phyloP scores from a whole-genome alignment of 495 filamentous ascomycete genomes.

The Apiosordaria backusii region DNA sequence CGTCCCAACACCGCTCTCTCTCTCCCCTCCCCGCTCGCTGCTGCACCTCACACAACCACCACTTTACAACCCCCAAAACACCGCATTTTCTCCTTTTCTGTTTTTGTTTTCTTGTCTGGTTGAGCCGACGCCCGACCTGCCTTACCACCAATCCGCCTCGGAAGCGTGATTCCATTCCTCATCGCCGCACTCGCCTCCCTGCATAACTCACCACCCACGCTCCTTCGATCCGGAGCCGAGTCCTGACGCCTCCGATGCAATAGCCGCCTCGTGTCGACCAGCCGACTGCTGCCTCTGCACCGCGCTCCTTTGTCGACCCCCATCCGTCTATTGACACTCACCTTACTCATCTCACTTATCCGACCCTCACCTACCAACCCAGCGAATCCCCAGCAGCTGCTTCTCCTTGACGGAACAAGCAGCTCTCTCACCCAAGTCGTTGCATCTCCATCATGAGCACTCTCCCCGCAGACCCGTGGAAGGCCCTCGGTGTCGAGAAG shows the following conservation, averaged over 20 bases:
- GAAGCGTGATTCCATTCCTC: conserved; percentile 15
- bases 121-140: conserved; percentile 7
- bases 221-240: conserved; percentile 17
- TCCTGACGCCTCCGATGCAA: conserved; percentile 33
- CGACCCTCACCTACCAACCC: too few relatives aligned
- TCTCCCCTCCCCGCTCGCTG: conserved; percentile 15
- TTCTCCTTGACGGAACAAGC: conserved; percentile 15
- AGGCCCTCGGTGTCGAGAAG: conserved; percentile 69
- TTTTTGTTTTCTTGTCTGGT: conserved; percentile 13
- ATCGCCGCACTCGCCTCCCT: conserved; percentile 31
- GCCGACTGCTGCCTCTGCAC: conserved; percentile 28
- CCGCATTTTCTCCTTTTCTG: conserved; percentile 10
- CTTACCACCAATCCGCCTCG: conserved; percentile 1
- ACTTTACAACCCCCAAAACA: conserved; percentile 7
- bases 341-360: background rate
- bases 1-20: conserved; percentile 10
- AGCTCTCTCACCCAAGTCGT: conserved; percentile 5
- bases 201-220: conserved; percentile 15
- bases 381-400: background rate
- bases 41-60: conserved; percentile 11
- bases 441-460: conserved; percentile 53
- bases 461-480: conserved; percentile 79
- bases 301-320: conserved; percentile 16
- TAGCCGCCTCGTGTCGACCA: conserved; percentile 32
- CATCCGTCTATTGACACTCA: background rate